A percentile compares a stretch with the other conserved stretches of the same genome.
phyloP scores from a whole-genome alignment of 129 eudicot genomes.

The sunflower (Helianthus annuus) region HanXRQr2.0-SUNRISE NC_035448.2:195384053-195384552 shows the following conservation, averaged over 20 bases:
- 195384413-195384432: slow-evolving; percentile 85
- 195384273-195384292: no score
- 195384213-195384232: no score
- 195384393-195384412: slow-evolving; percentile 85
- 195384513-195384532: slow-evolving; percentile 85
- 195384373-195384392: slow-evolving; percentile 80
- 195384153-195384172: no score
- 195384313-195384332: slow-evolving; percentile 94
- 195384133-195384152: no score
- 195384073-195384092: no score
- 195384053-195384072: no score
- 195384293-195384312: slow-evolving; percentile 7
- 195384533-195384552: slow-evolving; percentile 72
- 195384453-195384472: slow-evolving; percentile 82
- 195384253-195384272: no score
- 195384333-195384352: slow-evolving; percentile 85
- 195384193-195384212: no score
- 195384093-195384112: no score
- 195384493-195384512: slow-evolving; percentile 75
- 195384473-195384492: slow-evolving; percentile 73
- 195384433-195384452: slow-evolving; percentile 88
- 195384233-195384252: no score
- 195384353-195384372: slow-evolving; percentile 83
- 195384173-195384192: no score
- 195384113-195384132: no score